Percentiles rank a stretch among this genome's conserved stretches.
Conservation (phyloP, 495 filamentous ascomycete species). For the Trichoderma gamsii region DNA sequence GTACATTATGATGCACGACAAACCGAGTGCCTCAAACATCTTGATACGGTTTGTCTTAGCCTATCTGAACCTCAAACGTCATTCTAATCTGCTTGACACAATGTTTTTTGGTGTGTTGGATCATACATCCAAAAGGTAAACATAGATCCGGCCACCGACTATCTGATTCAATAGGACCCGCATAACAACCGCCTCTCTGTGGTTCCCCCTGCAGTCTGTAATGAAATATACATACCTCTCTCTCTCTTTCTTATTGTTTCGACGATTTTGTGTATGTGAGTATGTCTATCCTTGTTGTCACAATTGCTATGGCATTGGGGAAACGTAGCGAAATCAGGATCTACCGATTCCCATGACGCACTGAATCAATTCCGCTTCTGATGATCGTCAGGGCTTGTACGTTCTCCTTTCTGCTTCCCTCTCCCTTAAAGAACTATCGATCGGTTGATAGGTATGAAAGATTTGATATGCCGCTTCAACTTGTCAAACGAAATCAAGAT, state of each 20-base stretch:
- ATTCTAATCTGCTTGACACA: neutral
- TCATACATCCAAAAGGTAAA: neutral
- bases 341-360: neutral
- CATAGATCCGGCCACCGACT: neutral
- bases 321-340: slow-evolving; percentile 4
- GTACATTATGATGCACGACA: neutral
- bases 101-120: neutral
- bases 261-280: neutral
- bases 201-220: neutral
- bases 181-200: neutral
- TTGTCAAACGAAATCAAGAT: no score
- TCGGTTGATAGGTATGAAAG: neutral
- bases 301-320: neutral
- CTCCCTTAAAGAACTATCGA: neutral
- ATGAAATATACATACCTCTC: no score
- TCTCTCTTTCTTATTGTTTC: neutral
- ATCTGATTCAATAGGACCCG: neutral
- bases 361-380: neutral
- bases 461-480: neutral
- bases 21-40: neutral
- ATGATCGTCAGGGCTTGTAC: slow-evolving; percentile 1
- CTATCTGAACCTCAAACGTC: neutral
- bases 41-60: neutral
- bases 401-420: neutral
- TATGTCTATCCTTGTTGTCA: neutral